Percentiles rank a stretch among this genome's conserved stretches.
phyloP scores from a whole-genome alignment of 441 rosid species.

The Capsella rubella region DNA sequence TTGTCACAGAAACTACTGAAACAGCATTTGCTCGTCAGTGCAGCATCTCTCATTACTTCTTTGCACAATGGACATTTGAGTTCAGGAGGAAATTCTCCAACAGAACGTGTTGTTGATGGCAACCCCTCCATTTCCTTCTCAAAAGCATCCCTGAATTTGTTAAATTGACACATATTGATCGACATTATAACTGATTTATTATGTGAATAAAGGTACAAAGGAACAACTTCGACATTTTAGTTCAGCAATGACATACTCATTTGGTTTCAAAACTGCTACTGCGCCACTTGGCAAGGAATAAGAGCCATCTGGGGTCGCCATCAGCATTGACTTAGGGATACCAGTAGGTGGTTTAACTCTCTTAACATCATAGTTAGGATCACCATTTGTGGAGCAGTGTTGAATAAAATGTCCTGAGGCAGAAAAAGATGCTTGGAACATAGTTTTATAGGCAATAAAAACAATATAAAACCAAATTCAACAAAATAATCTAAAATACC shows the following conservation, averaged over 20 bases:
- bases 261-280: constrained; percentile 91
- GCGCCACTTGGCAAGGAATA: constrained; percentile 96
- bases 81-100: constrained; percentile 97
- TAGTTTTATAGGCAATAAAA: constrained; percentile 5
- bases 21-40: constrained; percentile 95
- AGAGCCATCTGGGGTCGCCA: constrained; percentile 91
- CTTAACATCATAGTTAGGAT: constrained; percentile 85
- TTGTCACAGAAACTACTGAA: constrained; percentile 87
- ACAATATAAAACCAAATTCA: constrained; percentile 6
- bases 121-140: constrained; percentile 95
- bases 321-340: constrained; percentile 98
- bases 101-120: constrained; percentile 77
- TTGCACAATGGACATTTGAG: constrained; percentile 93
- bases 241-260: constrained; percentile 67
- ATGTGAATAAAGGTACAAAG: constrained; percentile 9
- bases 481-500: constrained; percentile 55
- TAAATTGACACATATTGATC: background rate
- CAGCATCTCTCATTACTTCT: constrained; percentile 99
- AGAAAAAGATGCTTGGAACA: constrained; percentile 28
- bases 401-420: constrained; percentile 93
- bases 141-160: constrained; percentile 82
- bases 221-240: background rate
- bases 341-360: constrained; percentile 97
- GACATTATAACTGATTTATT: background rate
- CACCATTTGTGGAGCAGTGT: constrained; percentile 98